Conservation (phyloP, 2,329 filamentous ascomycete genomes). For the Trichoderma sp. region DNA sequence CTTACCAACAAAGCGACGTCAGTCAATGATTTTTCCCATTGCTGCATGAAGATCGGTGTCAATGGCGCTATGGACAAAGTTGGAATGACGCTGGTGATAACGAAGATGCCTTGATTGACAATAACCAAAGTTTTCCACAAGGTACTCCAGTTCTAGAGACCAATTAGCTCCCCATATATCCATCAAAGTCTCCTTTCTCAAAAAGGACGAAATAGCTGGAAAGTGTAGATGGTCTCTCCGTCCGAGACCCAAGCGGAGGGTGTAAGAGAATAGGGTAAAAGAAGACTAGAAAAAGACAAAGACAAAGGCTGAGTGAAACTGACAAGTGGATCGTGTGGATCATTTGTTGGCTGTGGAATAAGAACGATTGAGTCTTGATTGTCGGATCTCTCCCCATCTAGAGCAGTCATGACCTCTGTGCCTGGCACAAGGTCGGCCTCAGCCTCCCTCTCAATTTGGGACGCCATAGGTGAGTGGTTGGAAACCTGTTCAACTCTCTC, state of each 20-base stretch:
- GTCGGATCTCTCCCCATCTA: neutral
- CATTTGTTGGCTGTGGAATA: neutral
- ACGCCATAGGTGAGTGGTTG: neutral
- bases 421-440: neutral
- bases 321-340: neutral
- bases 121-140: neutral
- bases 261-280: neutral
- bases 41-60: neutral
- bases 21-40: neutral
- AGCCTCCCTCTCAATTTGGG: neutral
- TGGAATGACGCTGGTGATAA: neutral
- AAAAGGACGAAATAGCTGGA: neutral
- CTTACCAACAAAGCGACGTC: neutral
- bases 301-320: neutral
- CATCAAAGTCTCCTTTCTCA: neutral
- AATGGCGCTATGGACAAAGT: neutral
- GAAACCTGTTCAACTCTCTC: neutral
- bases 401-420: neutral
- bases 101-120: neutral
- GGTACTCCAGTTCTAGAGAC: neutral
- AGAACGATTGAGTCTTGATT: neutral
- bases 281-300: neutral
- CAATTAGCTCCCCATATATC: neutral
- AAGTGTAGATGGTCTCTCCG: neutral
- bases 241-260: neutral